These are phyloP conservation scores for Penicillium desertorum DNA, from an alignment of 495 filamentous ascomycete species.

Conservation along the genomic window DNA sequence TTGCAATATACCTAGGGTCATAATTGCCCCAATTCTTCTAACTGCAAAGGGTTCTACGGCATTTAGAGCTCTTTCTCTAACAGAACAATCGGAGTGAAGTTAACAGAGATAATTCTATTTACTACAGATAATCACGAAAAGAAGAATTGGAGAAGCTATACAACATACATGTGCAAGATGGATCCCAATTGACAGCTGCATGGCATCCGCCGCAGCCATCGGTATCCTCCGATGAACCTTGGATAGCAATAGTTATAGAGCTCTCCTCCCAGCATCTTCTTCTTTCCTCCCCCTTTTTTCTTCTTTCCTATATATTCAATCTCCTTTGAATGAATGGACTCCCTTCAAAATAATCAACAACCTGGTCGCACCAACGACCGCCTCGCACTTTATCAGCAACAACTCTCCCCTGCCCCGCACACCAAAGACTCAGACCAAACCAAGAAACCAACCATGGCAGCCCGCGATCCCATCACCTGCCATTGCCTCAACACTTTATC, in stretches of 20 bases:
- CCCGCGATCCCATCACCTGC: conserved; percentile 72
- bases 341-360: conserved; percentile 18
- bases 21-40: not conserved
- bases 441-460: conserved; percentile 27
- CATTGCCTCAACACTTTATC: conserved; percentile 71
- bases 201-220: conserved; percentile 45
- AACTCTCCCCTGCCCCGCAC: conserved; percentile 26
- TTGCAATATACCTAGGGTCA: not conserved
- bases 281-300: conserved; percentile 3
- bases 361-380: conserved; percentile 36
- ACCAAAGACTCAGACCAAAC: conserved; percentile 21
- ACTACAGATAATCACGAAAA: not conserved
- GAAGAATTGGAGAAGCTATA: not conserved
- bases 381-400: conserved; percentile 41
- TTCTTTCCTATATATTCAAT: too few relatives aligned
- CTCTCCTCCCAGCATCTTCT: conserved; percentile 3
- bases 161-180: not conserved
- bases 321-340: conserved; percentile 35
- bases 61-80: not conserved
- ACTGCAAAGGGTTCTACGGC: not conserved
- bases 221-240: conserved; percentile 42
- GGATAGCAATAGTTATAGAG: conserved; percentile 22
- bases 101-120: not conserved
- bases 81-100: not conserved
- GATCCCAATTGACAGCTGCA: conserved; percentile 12